These are phyloP conservation scores for Alternaria ventricosa DNA, from an alignment of 2,329 filamentous ascomycete genomes.

Conservation along the genomic window DNA sequence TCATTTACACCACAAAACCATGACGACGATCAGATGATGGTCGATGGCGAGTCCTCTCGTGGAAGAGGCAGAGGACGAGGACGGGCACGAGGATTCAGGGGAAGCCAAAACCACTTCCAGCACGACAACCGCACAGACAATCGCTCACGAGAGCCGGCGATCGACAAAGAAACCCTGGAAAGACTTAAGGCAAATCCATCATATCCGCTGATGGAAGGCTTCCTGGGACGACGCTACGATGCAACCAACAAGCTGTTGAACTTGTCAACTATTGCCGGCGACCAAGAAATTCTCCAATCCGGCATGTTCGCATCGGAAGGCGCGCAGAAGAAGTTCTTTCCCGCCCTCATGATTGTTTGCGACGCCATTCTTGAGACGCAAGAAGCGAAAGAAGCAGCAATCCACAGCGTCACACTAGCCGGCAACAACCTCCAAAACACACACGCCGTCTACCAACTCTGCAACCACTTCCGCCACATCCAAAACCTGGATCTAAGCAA, in stretches of 20 bases:
- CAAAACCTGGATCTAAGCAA: slow-evolving; percentile 88
- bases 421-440: slow-evolving; percentile 80
- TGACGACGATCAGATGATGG: slow-evolving; percentile 20
- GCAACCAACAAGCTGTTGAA: slow-evolving; percentile 76
- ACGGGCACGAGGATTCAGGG: slow-evolving; percentile 21
- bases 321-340: slow-evolving; percentile 85
- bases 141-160: slow-evolving; percentile 73
- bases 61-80: slow-evolving; percentile 26
- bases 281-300: slow-evolving; percentile 73
- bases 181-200: slow-evolving; percentile 23
- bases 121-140: slow-evolving; percentile 60
- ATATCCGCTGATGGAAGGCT: slow-evolving; percentile 71
- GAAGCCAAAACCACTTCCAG: slow-evolving; percentile 19
- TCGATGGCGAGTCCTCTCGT: slow-evolving; percentile 17
- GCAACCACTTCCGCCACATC: slow-evolving; percentile 81
- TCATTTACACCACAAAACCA: slow-evolving; percentile 5
- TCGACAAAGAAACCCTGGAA: slow-evolving; percentile 48
- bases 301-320: slow-evolving; percentile 77
- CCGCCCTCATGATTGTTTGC: slow-evolving; percentile 86
- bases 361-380: slow-evolving; percentile 75
- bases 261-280: slow-evolving; percentile 77
- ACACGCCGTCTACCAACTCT: slow-evolving; percentile 73
- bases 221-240: slow-evolving; percentile 79
- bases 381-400: slow-evolving; percentile 75
- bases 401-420: slow-evolving; percentile 81